phyloP scores from a whole-genome alignment of 2,329 filamentous ascomycete genomes.

The Fusarium incarnatum region DNA sequence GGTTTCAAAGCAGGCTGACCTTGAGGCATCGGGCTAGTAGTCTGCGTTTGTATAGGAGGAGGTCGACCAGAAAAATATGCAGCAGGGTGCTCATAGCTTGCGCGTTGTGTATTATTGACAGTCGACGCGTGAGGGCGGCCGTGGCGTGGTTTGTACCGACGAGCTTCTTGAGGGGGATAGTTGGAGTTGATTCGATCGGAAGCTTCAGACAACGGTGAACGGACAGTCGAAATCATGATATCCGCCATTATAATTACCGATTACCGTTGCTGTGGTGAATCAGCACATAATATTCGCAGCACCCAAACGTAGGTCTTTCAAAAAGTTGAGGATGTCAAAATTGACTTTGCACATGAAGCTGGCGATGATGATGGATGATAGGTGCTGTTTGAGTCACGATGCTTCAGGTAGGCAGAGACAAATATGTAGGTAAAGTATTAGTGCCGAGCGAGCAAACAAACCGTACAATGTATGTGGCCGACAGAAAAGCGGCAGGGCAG shows the following conservation, averaged over 20 bases:
- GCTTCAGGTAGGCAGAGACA: background rate
- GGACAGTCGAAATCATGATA: constrained; percentile 47
- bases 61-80: constrained; percentile 36
- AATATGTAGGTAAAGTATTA: constrained; percentile 6
- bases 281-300: constrained; percentile 53
- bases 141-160: constrained; percentile 49
- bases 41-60: constrained; percentile 21
- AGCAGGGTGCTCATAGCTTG: constrained; percentile 28
- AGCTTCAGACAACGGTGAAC: constrained; percentile 61
- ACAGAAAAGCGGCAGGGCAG: constrained; percentile 12
- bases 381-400: background rate
- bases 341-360: constrained; percentile 10
- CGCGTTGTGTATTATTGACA: constrained; percentile 26
- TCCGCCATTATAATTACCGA: constrained; percentile 50
- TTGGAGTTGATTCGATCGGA: constrained; percentile 60
- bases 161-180: constrained; percentile 45
- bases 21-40: constrained; percentile 34
- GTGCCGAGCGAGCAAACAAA: constrained; percentile 23
- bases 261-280: constrained; percentile 39
- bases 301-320: constrained; percentile 16
- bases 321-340: constrained; percentile 27
- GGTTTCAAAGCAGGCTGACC: constrained; percentile 41
- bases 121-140: constrained; percentile 38
- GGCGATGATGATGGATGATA: constrained; percentile 7
- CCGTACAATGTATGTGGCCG: constrained; percentile 12